These are phyloP conservation scores for Pseudocercospora fuligena DNA, from an alignment of 2,329 filamentous ascomycete species.

Conservation along the genomic window DNA sequence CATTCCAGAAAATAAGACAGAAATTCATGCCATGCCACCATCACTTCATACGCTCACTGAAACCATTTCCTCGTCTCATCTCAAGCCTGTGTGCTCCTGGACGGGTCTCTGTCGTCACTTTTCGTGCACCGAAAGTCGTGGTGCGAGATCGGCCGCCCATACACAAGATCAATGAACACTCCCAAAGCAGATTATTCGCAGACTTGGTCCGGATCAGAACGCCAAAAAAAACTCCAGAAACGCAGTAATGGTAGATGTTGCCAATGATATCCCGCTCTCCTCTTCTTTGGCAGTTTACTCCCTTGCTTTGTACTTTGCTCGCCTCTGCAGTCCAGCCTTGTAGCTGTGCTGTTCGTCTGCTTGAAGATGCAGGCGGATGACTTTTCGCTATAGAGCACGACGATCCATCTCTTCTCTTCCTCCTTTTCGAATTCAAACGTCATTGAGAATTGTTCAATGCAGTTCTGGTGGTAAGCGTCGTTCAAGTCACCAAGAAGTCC, in stretches of 20 bases:
- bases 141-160: constrained; percentile 5
- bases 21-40: background rate
- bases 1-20: background rate
- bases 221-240: background rate
- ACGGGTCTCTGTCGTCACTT: background rate
- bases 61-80: background rate
- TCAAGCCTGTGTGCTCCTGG: constrained; percentile 1
- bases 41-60: background rate
- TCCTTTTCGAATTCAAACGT: background rate
- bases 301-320: background rate
- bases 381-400: background rate
- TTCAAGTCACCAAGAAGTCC: constrained; percentile 65
- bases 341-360: constrained; percentile 11
- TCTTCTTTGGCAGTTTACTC: background rate
- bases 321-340: background rate
- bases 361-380: background rate
- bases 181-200: background rate
- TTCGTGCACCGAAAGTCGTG: constrained; percentile 1
- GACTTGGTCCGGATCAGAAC: background rate
- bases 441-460: background rate
- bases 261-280: background rate
- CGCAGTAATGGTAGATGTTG: background rate
- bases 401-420: background rate
- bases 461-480: background rate
- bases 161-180: background rate